Conservation (phyloP, 441 rosid genomes). For the Populus tomentosa region DNA sequence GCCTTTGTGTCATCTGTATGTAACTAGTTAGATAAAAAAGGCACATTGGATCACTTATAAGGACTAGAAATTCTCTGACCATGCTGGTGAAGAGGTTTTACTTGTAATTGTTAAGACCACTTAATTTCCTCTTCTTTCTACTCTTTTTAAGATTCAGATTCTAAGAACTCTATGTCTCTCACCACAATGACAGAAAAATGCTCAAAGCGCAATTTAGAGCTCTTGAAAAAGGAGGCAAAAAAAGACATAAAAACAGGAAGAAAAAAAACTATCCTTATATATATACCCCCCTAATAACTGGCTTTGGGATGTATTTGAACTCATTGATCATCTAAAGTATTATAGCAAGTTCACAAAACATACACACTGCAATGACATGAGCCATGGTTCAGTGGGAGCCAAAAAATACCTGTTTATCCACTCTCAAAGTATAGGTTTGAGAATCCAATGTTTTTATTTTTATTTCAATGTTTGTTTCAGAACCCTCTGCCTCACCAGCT, state of each 20-base stretch:
- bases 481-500: constrained; percentile 37
- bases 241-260: neutral
- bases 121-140: neutral
- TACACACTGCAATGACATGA: neutral
- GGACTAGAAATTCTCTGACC: neutral
- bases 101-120: neutral
- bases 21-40: neutral
- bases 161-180: neutral
- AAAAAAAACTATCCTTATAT: no score
- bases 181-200: neutral
- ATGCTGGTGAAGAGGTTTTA: neutral
- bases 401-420: constrained; percentile 74
- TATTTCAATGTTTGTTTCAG: constrained; percentile 74
- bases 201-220: neutral
- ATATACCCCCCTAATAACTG: neutral
- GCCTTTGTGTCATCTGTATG: neutral
- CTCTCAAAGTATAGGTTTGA: constrained; percentile 82
- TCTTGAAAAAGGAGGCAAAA: neutral
- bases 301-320: neutral
- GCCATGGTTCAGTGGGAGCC: neutral
- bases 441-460: constrained; percentile 94
- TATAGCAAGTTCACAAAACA: neutral
- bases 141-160: neutral
- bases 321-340: neutral
- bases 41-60: neutral